These are phyloP conservation scores for Rhodomyrtus psidioides DNA, from an alignment of 441 rosid genomes.

Conservation along the genomic window DNA sequence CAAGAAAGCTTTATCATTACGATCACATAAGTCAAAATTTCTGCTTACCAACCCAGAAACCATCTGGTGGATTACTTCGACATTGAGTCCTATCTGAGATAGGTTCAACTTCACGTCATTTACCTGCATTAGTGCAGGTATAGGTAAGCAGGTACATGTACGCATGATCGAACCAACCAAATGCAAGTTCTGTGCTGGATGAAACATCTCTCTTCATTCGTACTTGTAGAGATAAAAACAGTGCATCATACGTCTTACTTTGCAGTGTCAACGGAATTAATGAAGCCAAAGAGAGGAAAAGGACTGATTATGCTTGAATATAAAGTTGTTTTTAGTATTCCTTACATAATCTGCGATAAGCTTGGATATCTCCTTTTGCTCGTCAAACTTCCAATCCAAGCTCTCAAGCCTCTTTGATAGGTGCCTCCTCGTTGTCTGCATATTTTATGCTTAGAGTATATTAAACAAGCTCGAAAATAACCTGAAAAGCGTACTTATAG, in stretches of 20 bases:
- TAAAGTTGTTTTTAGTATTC: background rate
- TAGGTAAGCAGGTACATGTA: background rate
- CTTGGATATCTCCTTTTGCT: constrained; percentile 64
- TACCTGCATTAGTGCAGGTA: constrained; percentile 37
- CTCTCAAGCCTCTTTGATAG: constrained; percentile 55
- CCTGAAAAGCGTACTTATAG: background rate
- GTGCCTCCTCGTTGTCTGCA: constrained; percentile 79
- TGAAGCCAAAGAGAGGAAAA: background rate
- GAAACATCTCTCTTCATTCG: background rate
- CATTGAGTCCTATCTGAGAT: constrained; percentile 70
- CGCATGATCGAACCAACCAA: background rate
- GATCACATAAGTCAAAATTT: constrained; percentile 3
- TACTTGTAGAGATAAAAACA: background rate
- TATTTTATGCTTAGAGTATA: background rate
- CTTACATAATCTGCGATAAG: constrained; percentile 60
- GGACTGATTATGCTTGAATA: background rate
- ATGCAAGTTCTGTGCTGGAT: background rate
- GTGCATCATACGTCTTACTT: background rate
- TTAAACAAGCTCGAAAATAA: background rate
- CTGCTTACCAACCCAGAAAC: constrained; percentile 66
- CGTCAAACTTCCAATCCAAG: constrained; percentile 84
- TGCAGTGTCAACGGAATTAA: background rate
- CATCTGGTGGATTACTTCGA: constrained; percentile 58
- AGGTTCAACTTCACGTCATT: constrained; percentile 60
- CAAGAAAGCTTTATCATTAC: background rate